Evolutionary conservation across 2,329 filamentous ascomycete species (phyloP).

Genomic region (Cladosporium sp.): DNA sequence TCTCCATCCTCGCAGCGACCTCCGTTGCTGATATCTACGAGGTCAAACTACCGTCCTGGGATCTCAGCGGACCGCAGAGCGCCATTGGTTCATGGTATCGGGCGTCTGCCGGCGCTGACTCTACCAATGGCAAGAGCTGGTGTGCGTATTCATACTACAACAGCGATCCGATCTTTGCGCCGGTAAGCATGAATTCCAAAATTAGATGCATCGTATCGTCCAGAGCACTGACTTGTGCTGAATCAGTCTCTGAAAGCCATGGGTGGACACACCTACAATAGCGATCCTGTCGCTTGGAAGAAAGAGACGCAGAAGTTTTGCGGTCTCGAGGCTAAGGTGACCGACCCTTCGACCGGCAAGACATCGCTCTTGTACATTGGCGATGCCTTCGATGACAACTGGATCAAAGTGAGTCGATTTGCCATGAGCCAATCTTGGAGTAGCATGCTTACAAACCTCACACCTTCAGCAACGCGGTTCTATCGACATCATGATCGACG

Average conservation of each 20-base stretch:
- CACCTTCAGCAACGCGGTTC: neutral
- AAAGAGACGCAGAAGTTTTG: slow-evolving; percentile 4
- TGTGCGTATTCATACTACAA: neutral
- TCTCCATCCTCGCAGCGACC: neutral
- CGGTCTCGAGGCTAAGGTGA: slow-evolving; percentile 2
- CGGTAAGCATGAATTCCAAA: neutral
- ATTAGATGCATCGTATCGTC: neutral
- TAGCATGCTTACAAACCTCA: neutral
- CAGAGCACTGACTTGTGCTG: neutral
- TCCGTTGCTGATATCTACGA: slow-evolving; percentile 1
- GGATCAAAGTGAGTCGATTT: neutral
- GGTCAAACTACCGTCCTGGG: neutral
- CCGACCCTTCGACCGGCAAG: slow-evolving; percentile 1
- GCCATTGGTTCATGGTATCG: slow-evolving; percentile 2
- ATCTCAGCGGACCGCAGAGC: neutral
- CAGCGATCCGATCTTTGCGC: neutral
- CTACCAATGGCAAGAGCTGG: slow-evolving; percentile 6
- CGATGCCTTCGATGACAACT: neutral
- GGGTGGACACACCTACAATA: neutral
- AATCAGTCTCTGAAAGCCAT: neutral
- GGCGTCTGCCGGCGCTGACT: neutral
- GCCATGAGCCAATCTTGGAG: neutral
- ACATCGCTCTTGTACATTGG: neutral
- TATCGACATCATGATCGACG: slow-evolving; percentile 8
- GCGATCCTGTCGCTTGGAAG: neutral